A percentile compares a stretch with the other conserved stretches of the same genome.
Evolutionary conservation across 2,329 filamentous ascomycete species (phyloP).

Genomic region (Alternaria longipes): DNA sequence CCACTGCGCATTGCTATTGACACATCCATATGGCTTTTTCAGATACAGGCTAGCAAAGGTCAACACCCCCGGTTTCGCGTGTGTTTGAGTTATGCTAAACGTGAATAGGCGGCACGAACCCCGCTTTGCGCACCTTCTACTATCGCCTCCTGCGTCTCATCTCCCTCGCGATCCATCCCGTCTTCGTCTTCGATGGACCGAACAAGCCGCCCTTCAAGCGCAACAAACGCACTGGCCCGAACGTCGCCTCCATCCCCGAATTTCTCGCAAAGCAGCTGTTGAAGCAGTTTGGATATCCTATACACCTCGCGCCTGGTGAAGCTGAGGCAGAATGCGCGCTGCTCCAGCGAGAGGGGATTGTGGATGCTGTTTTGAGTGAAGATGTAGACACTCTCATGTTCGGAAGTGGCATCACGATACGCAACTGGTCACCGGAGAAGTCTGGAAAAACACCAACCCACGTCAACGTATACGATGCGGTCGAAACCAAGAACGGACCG

Average conservation of each 20-base stretch:
- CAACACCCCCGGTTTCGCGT: conserved; percentile 12
- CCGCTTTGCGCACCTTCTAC: conserved; percentile 89
- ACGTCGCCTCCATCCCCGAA: conserved; percentile 72
- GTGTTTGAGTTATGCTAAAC: conserved; percentile 20
- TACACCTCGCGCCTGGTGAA: conserved; percentile 89
- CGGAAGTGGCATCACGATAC: conserved; percentile 79
- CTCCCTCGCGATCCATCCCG: conserved; percentile 78
- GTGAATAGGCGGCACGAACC: conserved; percentile 77
- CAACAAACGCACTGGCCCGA: conserved; percentile 74
- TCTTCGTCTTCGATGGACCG: conserved; percentile 91
- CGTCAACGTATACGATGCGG: conserved; percentile 79
- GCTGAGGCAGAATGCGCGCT: conserved; percentile 95
- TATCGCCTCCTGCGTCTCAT: conserved; percentile 85
- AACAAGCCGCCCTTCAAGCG: conserved; percentile 88
- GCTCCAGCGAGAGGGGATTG: conserved; percentile 74
- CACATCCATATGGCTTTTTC: conserved; percentile 97
- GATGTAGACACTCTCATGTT: conserved; percentile 99
- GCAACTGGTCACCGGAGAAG: conserved; percentile 83
- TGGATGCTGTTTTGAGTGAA: conserved; percentile 90
- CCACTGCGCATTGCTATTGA: conserved; percentile 91
- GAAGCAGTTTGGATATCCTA: conserved; percentile 82
- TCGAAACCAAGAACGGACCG: conserved; percentile 62
- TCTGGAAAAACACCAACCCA: conserved; percentile 80
- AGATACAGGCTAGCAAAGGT: conserved; percentile 83
- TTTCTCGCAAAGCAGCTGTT: conserved; percentile 85